Base-by-base conservation (phyloP, 495 filamentous ascomycete species). In the Lasiosphaeria ovina region DNA sequence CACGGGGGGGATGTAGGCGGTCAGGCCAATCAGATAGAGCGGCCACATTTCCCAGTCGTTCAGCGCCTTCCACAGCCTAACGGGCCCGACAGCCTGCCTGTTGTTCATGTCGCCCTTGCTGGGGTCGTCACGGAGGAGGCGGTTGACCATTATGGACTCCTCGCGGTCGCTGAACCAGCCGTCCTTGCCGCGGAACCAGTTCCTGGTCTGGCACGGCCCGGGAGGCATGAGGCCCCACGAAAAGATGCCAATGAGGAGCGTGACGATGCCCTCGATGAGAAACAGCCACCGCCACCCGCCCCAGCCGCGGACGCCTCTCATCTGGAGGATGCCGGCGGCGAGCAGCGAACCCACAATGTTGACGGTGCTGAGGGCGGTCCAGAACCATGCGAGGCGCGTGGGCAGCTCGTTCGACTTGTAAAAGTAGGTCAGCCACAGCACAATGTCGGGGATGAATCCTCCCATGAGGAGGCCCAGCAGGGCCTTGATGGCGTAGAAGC, bases 11-110 rank as follows among this genome's bases (percentile, higher is more conserved):
- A 88, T 84, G 52, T 77, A 69, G 66, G 77, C 85, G 0, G 76
- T 72, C 4, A 91, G 52, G 9, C 88, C 86, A 4, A 89, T 64
- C 17, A 87, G 62, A 63, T 90, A 91, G 34, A 90, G 79, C 0
- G 85, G 83, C 85, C 87, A 91, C 69, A 92, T 76, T 56, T 92
- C 84, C 51, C 83, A 90, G 67, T 91, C 89, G 33, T 70, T 80
- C 3, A 90, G 60, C 3, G 80, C 77, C 16, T 80, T 62, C 77
- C 81, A 85, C n/a, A 91, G 75, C 24, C 79, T 69, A 34, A 72
- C 83, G 0, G 77, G 79, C 0, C 79, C 81, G 6, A 92, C 70
- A 3, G 80, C 82, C 71, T 91, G 84, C 4, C 87, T 73, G 52
- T 78, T 80, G 66, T 81, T 76, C 81, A 82, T 82, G 55, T 57